A percentile compares a stretch with the other conserved stretches of the same genome.
phyloP scores from a whole-genome alignment of 2,329 filamentous ascomycete species.

The Talaromyces albobiverticillius region DNA sequence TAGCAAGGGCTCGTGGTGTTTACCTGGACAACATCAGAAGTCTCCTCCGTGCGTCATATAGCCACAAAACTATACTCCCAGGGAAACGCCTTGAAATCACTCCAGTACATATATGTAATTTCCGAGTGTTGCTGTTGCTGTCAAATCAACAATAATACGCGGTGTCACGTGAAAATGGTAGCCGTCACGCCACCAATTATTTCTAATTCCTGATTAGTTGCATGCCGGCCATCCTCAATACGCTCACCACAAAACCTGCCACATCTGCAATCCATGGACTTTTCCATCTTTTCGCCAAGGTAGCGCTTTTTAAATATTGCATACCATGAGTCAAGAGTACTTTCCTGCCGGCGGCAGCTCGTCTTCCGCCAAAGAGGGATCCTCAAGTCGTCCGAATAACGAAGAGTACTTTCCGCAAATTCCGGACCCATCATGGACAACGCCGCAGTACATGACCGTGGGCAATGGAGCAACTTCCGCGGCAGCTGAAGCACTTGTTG shows the following conservation, averaged over 20 bases:
- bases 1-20: no score
- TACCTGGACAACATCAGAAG: no score
- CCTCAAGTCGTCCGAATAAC: constrained; percentile 30
- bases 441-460: constrained; percentile 80
- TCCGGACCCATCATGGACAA: constrained; percentile 28
- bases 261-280: constrained; percentile 12
- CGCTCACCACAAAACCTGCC: background rate
- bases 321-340: constrained; percentile 44
- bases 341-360: constrained; percentile 30
- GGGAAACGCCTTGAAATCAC: no score
- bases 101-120: no score
- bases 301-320: constrained; percentile 12
- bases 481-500: constrained; percentile 75
- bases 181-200: background rate
- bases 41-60: no score
- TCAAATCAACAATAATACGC: no score
- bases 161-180: background rate
- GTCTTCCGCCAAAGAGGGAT: constrained; percentile 33
- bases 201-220: background rate
- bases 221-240: background rate
- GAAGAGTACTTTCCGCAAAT: constrained; percentile 20
- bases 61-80: no score
- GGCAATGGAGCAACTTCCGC: constrained; percentile 78
- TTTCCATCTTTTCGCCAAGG: background rate
- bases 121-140: no score